A percentile compares a stretch with the other conserved stretches of the same genome.
These are phyloP conservation scores for Erythrobasidium yunnanense DNA, from an alignment of 768 basidiomycete genomes.

Conservation along the genomic window DNA sequence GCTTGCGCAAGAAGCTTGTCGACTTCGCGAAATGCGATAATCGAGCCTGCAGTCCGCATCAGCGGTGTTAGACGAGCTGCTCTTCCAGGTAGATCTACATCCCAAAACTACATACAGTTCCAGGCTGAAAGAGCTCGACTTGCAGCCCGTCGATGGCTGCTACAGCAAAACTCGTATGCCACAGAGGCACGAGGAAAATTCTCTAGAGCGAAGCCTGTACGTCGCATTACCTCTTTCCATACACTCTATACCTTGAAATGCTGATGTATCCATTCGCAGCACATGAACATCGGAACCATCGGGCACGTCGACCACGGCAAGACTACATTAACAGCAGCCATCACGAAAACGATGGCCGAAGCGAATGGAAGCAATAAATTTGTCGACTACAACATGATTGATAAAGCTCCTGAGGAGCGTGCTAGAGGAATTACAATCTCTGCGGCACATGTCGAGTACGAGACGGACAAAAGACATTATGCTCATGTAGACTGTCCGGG, in stretches of 20 bases:
- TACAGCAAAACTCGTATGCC: slow-evolving; percentile 29
- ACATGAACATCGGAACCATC: slow-evolving; percentile 93
- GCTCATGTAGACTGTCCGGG: slow-evolving; percentile 95
- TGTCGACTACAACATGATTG: slow-evolving; percentile 92
- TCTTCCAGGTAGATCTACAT: not conserved
- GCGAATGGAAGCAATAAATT: slow-evolving; percentile 56
- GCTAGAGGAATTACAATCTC: slow-evolving; percentile 99
- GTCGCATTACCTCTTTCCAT: not conserved
- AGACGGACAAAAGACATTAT: slow-evolving; percentile 78
- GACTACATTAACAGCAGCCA: slow-evolving; percentile 89
- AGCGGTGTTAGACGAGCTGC: slow-evolving; percentile 13
- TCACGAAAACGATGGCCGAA: slow-evolving; percentile 80
- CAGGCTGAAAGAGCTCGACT: not conserved
- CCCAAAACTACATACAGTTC: not conserved
- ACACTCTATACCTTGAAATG: not conserved
- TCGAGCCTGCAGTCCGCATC: slow-evolving; percentile 9
- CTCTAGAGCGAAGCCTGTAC: slow-evolving; percentile 31
- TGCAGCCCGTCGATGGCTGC: not conserved
- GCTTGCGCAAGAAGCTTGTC: slow-evolving; percentile 2
- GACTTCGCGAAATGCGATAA: not conserved
- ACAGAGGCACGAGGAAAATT: slow-evolving; percentile 38
- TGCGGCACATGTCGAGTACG: slow-evolving; percentile 96
- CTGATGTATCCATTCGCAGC: slow-evolving; percentile 45
- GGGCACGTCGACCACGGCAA: slow-evolving; percentile 65
- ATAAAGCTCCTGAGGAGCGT: slow-evolving; percentile 99